Conservation (phyloP, 2,329 filamentous ascomycete species). For the Ceratocystiopsis minuta region DNA sequence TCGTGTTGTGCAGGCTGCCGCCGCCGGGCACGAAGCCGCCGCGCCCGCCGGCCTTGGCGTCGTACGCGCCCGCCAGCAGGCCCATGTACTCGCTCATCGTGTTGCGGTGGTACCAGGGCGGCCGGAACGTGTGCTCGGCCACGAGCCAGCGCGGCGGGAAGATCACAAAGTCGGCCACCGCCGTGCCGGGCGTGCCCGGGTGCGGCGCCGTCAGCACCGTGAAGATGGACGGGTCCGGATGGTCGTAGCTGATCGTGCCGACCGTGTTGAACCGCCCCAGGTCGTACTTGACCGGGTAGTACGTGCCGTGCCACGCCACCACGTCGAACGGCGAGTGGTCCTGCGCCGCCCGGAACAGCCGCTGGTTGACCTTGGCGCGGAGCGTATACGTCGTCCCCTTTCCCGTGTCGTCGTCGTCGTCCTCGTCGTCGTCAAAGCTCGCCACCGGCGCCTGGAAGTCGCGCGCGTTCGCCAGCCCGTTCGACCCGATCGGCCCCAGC, state of each 20-base stretch:
- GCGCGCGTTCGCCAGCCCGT: constrained; percentile 54
- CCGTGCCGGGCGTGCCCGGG: constrained; percentile 40
- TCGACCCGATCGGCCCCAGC: constrained; percentile 55
- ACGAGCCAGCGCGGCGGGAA: constrained; percentile 58
- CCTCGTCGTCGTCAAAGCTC: constrained; percentile 43
- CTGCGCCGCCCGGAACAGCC: constrained; percentile 47
- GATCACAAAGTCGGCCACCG: constrained; percentile 53
- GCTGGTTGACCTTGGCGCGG: constrained; percentile 47
- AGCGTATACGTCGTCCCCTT: constrained; percentile 26
- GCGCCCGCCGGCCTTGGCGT: constrained; percentile 40
- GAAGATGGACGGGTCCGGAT: constrained; percentile 64
- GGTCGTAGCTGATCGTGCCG: constrained; percentile 55
- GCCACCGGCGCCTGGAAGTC: constrained; percentile 63
- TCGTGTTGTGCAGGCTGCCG: constrained; percentile 50
- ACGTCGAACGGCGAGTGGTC: constrained; percentile 57
- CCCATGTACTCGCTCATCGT: constrained; percentile 50
- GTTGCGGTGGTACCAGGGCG: constrained; percentile 56
- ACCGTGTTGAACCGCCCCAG: constrained; percentile 60
- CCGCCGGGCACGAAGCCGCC: constrained; percentile 40
- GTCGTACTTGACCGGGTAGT: constrained; percentile 70
- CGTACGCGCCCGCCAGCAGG: constrained; percentile 38
- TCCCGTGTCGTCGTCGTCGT: constrained; percentile 29
- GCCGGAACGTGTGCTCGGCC: constrained; percentile 50
- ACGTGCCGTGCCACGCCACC: constrained; percentile 65
- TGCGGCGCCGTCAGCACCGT: constrained; percentile 50